Conservation (phyloP, 2,329 filamentous ascomycete species). For the Elsinoe necatrix region DNA sequence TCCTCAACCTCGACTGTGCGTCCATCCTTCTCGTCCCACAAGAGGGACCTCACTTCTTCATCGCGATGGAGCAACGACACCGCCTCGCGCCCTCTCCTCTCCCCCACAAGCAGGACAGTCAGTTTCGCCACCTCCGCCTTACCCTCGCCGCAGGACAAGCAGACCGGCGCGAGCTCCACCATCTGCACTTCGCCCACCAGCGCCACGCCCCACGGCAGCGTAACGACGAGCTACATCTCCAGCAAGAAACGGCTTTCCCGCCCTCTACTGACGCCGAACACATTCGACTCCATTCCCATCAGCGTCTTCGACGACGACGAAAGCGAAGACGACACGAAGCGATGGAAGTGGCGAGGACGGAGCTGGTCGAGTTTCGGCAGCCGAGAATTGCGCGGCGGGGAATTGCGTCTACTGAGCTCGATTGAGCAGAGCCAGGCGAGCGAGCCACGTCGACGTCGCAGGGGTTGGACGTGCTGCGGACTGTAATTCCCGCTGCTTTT, state of each 20-base stretch:
- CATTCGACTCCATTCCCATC: neutral
- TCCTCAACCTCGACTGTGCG: neutral
- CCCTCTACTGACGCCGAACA: neutral
- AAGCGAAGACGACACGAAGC: neutral
- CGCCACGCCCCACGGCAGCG: neutral
- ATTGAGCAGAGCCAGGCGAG: neutral
- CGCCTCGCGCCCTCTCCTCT: neutral
- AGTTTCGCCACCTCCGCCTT: neutral
- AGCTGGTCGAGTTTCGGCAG: neutral
- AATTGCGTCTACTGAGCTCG: neutral
- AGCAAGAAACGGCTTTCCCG: neutral
- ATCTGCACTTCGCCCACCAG: neutral
- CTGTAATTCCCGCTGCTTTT: too few relatives aligned
- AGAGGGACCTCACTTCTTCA: neutral
- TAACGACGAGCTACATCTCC: neutral
- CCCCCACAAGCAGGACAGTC: neutral
- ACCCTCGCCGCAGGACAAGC: neutral
- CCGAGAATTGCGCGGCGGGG: neutral
- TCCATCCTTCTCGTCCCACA: neutral
- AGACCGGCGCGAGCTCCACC: neutral
- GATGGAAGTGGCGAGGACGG: neutral
- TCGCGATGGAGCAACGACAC: conserved; percentile 1
- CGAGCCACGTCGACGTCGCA: neutral
- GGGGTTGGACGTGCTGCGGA: neutral
- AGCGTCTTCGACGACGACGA: conserved; percentile 7